Percentiles rank a stretch among this genome's conserved stretches.
Evolutionary conservation across 208 protist species (phyloP).

Genomic region (Trypanosoma grayi): DNA sequence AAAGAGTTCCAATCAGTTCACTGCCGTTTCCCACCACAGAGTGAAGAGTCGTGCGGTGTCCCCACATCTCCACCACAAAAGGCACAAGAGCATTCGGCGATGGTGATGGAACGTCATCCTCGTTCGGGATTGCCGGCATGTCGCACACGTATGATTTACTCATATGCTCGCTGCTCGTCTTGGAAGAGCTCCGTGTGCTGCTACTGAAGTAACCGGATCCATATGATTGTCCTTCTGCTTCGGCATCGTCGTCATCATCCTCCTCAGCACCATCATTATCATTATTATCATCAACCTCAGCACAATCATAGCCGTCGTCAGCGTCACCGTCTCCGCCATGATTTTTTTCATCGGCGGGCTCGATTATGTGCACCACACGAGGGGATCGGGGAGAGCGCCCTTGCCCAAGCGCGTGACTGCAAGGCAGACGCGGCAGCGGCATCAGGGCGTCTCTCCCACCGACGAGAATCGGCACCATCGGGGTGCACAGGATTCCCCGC

Average conservation of each 20-base stretch:
- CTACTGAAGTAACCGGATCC: no score
- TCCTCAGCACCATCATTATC: no score
- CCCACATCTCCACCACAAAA: conserved; percentile 21
- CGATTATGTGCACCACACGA: conserved; percentile 9
- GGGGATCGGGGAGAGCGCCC: not conserved
- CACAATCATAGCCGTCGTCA: no score
- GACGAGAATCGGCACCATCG: not conserved
- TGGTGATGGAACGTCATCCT: not conserved
- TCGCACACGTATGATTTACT: no score
- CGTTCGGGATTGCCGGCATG: no score
- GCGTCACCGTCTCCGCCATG: not conserved
- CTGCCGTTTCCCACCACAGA: not conserved
- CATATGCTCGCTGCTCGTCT: no score
- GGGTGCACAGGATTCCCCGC: not conserved
- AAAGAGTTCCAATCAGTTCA: no score
- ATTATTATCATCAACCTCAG: no score
- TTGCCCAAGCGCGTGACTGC: not conserved
- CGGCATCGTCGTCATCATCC: no score
- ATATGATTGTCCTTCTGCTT: no score
- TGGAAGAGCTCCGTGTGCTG: no score
- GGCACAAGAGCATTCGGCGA: conserved; percentile 9
- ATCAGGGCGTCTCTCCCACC: not conserved
- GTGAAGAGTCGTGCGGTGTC: conserved; percentile 7
- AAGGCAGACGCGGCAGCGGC: not conserved
- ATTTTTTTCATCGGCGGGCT: not conserved